Evolutionary conservation across 495 filamentous ascomycete genomes (phyloP).

Genomic region (Staphylotrichum longicolle): DNA sequence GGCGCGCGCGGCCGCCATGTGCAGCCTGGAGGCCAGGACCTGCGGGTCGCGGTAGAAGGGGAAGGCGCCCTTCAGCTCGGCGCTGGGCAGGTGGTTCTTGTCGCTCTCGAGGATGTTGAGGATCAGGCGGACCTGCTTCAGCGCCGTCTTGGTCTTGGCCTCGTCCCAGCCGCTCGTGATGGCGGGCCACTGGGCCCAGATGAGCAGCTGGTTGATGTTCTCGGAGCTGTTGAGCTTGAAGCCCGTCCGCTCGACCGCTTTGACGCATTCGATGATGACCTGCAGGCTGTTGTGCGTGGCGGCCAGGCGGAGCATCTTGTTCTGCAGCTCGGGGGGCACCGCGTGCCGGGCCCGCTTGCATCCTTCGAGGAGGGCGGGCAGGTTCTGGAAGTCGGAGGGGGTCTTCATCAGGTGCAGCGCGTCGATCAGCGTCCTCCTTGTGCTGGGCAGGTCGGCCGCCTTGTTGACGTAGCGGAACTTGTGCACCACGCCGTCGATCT

Average conservation of each 20-base stretch:
- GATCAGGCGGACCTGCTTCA: conserved; percentile 49
- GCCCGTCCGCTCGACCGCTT: conserved; percentile 46
- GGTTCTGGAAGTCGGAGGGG: conserved; percentile 58
- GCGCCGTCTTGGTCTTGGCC: conserved; percentile 35
- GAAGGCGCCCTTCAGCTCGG: conserved; percentile 6
- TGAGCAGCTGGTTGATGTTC: conserved; percentile 50
- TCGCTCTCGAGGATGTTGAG: conserved; percentile 52
- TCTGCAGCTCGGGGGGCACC: conserved; percentile 32
- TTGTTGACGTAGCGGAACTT: conserved; percentile 51
- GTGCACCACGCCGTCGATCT: conserved; percentile 57
- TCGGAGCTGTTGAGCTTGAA: conserved; percentile 46
- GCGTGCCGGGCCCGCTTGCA: conserved; percentile 38
- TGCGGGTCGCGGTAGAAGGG: conserved; percentile 42
- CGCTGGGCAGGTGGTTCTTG: conserved; percentile 35
- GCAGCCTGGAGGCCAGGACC: conserved; percentile 37
- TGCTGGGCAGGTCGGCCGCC: conserved; percentile 34
- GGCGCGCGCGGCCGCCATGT: conserved; percentile 40
- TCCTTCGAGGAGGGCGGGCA: conserved; percentile 58
- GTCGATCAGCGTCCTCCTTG: conserved; percentile 36
- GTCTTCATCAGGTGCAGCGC: conserved; percentile 53
- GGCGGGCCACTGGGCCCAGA: conserved; percentile 50
- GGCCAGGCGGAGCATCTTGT: conserved; percentile 45
- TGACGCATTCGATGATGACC: conserved; percentile 54
- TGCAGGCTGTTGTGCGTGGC: conserved; percentile 41
- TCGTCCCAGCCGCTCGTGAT: conserved; percentile 42